Conservation (phyloP, 805 yeast species). For the Yamadazyma ubonensis region DNA sequence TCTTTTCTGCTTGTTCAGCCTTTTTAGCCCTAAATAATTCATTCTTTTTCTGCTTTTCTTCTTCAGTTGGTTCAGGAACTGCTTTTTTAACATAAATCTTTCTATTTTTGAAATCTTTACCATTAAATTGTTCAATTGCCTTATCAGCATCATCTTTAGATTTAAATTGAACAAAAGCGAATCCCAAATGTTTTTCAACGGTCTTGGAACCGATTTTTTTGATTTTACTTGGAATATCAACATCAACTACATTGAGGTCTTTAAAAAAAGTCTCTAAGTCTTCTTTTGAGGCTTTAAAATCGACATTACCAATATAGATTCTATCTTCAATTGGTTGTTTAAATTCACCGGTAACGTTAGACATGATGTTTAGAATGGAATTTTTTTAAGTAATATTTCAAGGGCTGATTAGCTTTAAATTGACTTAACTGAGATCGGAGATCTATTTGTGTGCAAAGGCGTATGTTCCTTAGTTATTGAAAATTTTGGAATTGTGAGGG, state of each 20-base stretch:
- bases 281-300: conserved; percentile 41
- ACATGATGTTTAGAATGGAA: not conserved
- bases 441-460: not conserved
- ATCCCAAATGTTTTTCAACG: conserved; percentile 50
- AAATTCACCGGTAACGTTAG: not conserved
- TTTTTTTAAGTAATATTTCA: not conserved
- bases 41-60: conserved; percentile 37
- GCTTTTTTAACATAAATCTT: conserved; percentile 54
- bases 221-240: conserved; percentile 53
- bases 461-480: not conserved
- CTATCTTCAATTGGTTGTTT: conserved; percentile 37
- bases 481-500: not conserved
- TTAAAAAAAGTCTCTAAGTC: conserved; percentile 49
- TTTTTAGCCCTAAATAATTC: conserved; percentile 29
- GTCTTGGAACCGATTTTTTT: conserved; percentile 32
- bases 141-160: conserved; percentile 43
- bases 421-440: conserved; percentile 3
- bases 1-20: conserved; percentile 14
- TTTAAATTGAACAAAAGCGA: conserved; percentile 57
- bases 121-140: conserved; percentile 43
- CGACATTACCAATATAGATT: conserved; percentile 44
- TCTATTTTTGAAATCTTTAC: conserved; percentile 45
- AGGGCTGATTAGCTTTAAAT: not conserved
- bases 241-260: conserved; percentile 44
- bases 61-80: conserved; percentile 49